Base-by-base conservation (phyloP, 306 rosid genomes). In the Prinsepia uniflora region DNA sequence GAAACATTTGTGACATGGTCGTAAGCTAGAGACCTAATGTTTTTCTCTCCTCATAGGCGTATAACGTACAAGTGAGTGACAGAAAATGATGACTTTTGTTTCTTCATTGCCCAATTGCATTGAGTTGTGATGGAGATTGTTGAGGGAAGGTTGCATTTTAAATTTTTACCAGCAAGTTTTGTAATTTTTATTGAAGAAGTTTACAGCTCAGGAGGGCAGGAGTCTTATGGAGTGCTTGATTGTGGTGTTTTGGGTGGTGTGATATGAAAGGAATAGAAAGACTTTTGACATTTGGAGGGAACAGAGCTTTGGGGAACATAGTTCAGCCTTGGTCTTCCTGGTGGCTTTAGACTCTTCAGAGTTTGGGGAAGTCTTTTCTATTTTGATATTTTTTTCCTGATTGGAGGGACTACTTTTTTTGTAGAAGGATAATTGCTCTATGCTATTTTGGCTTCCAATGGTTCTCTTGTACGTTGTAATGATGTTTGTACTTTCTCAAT, bases 21-120 rank as follows among this genome's bases (percentile, higher is more conserved):
- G 19, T 18, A 54, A 18, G 40, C 41, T 24, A 30, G 8, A 58
- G 15, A 13, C n/a, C 42, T 58, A 30, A 58, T 30, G 18, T 12
- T 53, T 17, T 8, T 18, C 42, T 30, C 8, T 58, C 63, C 41
- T 10, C 63, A 58, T 17, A 24, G 63, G 42, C 30, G n/a, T 58
- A 9, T 56, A 24, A 20, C 22, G 39, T 56, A 4, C 61, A 55
- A 55, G 61, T 10, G 61, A 10, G 10, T 53, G 61, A 42, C 42
- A 11, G 63, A 58, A 30, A 58, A 14, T 30, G 30, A 17, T 58
- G 63, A 58, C 15, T 41, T 2, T 58, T 58, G 36, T 57, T 58
- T 24, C 34, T 34, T 58, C 63, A 58, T 58, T 24, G 40, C 48
- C 22, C 18, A 10, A 40, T 78, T 53, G 72, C 49, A 45, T 74